These are phyloP conservation scores for Cryptococcus depauperatus DNA, from an alignment of 1,284 basidiomycete genomes.

Conservation along the genomic window DNA sequence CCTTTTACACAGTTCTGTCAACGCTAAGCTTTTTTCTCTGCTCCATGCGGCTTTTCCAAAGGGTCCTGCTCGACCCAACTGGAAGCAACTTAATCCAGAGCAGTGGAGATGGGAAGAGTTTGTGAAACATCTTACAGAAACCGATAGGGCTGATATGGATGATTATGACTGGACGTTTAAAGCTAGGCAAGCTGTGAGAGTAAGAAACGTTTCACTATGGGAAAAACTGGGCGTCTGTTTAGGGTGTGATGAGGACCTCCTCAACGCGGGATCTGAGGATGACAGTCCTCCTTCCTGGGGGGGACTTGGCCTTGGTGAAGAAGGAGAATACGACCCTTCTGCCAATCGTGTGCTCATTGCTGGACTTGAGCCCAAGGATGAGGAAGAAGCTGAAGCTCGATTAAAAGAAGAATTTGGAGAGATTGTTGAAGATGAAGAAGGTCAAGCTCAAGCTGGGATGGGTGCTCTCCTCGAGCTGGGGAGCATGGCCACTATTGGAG, in stretches of 20 bases:
- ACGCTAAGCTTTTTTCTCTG: constrained; percentile 30
- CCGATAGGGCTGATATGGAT: constrained; percentile 28
- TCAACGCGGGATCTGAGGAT: constrained; percentile 41
- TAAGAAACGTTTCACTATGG: constrained; percentile 37
- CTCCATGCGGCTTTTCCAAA: constrained; percentile 39
- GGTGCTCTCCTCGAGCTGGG: constrained; percentile 27
- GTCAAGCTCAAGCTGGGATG: constrained; percentile 25
- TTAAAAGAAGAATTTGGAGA: constrained; percentile 25
- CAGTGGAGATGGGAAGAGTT: constrained; percentile 43
- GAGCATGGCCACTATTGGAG: constrained; percentile 30
- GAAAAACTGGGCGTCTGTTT: constrained; percentile 41
- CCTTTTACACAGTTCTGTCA: constrained; percentile 28
- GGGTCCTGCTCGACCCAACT: constrained; percentile 19
- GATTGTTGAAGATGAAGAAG: constrained; percentile 28
- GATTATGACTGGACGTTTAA: constrained; percentile 41
- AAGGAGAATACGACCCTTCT: constrained; percentile 27
- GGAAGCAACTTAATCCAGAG: constrained; percentile 32
- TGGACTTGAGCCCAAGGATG: constrained; percentile 29
- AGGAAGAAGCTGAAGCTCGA: constrained; percentile 22
- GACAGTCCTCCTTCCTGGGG: constrained; percentile 32
- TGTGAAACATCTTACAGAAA: constrained; percentile 28
- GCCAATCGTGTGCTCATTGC: constrained; percentile 37
- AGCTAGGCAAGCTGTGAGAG: constrained; percentile 34
- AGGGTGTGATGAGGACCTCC: constrained; percentile 41
- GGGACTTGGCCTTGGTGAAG: constrained; percentile 34